Evolutionary conservation across 768 basidiomycete species (phyloP), one percentile per base, ranked within the genome.

Genomic region (Tephrocybe rancida): DNA sequence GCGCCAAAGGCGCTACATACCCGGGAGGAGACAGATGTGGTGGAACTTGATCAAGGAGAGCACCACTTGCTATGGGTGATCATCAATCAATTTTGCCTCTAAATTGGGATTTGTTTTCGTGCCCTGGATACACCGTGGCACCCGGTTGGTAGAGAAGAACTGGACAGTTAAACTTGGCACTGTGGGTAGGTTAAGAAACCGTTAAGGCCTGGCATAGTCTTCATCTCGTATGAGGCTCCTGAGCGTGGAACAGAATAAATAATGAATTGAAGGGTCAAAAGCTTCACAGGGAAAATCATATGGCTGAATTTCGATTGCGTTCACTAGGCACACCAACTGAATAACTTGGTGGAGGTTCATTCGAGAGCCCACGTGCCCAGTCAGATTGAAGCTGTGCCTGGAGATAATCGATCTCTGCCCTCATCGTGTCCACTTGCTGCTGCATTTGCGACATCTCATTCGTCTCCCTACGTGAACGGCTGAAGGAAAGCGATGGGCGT

Each of bases 321-420:
- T 19, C n/a, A 19, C 18, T 8, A 27, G 24, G 46, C 19, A 43
- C 30, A 19, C 35, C 30, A 29, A 56, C 24, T 14, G 50, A 55
- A 48, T 62, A 62, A 38, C 54, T 56, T 3, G 61, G 61, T 16
- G 58, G 61, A n/a, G 56, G 58, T 18, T 62, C 61, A 11, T 62
- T 51, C 38, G 57, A 54, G 14, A 54, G 34, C 13, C 55, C 57
- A 24, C 43, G 56, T n/a, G 53, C 56, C 55, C 56, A 51, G 9
- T 48, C 35, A 19, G 58, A 58, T 5, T 50, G 43, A 34, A 47
- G 50, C 32, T 60, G 59, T 18, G 42, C 19, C 49, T 52, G 57
- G 25, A 60, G 43, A 38, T 48, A 47, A 41, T 47, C 52, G 25
- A 60, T 56, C 29, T 60, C 50, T 32, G 47, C 48, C 14, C 50